A percentile compares a stretch with the other conserved stretches of the same genome.
phyloP scores from a whole-genome alignment of 306 rosid species.

The Clitoria ternatea region DNA sequence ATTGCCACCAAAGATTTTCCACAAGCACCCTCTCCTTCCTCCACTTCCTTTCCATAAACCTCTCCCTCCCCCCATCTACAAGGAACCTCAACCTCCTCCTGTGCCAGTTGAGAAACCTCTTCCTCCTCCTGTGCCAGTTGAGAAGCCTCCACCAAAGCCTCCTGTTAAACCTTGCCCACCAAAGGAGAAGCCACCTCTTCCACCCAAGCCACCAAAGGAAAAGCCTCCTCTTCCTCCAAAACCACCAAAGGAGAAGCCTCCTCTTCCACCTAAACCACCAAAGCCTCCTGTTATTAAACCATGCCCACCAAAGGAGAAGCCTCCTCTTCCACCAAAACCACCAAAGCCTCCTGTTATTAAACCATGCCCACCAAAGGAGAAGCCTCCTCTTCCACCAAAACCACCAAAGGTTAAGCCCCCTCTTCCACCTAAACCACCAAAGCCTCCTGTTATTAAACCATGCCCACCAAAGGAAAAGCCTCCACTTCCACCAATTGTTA shows the following conservation, averaged over 20 bases:
- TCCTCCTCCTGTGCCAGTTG: background rate
- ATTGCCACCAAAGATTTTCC: conserved; percentile 28
- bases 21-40: conserved; percentile 38
- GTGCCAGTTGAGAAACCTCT: conserved; percentile 20
- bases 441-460: background rate
- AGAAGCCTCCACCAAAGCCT: background rate
- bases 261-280: background rate
- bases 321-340: background rate
- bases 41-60: conserved; percentile 7
- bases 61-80: background rate
- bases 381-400: background rate
- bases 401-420: background rate
- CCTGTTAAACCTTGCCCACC: background rate
- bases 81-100: conserved; percentile 35
- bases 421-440: background rate
- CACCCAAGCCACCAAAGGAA: background rate
- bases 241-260: background rate
- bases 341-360: background rate
- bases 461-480: background rate
- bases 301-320: background rate
- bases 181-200: background rate
- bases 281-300: background rate
- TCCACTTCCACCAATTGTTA: background rate
- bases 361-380: too few species aligned
- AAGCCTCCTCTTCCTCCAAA: background rate